A percentile compares a stretch with the other conserved stretches of the same genome.
Evolutionary conservation across 116 monocot species (phyloP).

Genomic region (Posidonia oceanica): DNA sequence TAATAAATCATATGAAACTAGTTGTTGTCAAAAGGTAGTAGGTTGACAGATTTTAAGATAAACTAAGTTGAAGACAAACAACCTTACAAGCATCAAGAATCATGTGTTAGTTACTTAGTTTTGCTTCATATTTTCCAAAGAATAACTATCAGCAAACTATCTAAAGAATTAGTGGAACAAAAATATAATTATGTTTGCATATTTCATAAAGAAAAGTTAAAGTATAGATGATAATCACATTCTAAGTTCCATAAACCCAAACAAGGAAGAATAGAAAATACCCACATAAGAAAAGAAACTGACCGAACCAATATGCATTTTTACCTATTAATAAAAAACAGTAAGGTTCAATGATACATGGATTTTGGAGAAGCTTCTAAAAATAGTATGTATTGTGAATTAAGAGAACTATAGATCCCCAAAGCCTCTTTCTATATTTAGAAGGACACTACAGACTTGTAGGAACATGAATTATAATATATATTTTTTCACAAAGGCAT

Average conservation of each 20-base stretch:
- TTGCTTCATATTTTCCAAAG: slow-evolving; percentile 7
- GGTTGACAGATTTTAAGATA: neutral
- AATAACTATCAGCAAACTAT: neutral
- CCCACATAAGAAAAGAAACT: too few relatives aligned
- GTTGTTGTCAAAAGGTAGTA: neutral
- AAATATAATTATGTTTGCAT: neutral
- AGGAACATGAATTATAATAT: too few relatives aligned
- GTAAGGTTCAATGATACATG: too few relatives aligned
- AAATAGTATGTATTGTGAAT: too few relatives aligned
- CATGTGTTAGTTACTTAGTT: neutral
- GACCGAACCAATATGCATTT: too few relatives aligned
- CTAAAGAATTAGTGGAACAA: slow-evolving; percentile 4
- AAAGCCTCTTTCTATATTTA: too few relatives aligned
- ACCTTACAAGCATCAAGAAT: neutral
- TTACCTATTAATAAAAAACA: too few relatives aligned
- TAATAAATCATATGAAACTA: neutral
- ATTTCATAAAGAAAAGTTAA: neutral
- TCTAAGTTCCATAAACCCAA: neutral
- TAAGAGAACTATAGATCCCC: too few relatives aligned
- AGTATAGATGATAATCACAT: neutral
- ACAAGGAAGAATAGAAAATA: too few relatives aligned
- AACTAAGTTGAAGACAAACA: neutral
- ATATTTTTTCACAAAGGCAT: too few relatives aligned
- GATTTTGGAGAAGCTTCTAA: too few relatives aligned
- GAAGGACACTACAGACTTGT: too few relatives aligned